Conservation (phyloP, 148 eudicot genomes). For the Amaranthus cruentus region DNA sequence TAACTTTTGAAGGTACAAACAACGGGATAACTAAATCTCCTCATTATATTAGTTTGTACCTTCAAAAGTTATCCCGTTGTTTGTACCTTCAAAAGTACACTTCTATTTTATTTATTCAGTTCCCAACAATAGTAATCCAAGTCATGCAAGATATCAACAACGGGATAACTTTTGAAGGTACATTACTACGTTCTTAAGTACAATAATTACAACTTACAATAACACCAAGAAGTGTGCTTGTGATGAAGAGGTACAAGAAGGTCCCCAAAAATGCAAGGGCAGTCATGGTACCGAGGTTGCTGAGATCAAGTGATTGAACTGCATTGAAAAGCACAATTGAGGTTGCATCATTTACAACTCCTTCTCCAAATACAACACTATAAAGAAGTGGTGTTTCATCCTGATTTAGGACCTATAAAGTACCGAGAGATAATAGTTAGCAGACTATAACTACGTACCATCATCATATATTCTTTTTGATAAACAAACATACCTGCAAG, state of each 20-base stretch:
- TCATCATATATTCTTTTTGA: slow-evolving; percentile 4
- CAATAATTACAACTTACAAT: slow-evolving; percentile 38
- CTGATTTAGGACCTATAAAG: slow-evolving; percentile 76
- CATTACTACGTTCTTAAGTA: neutral
- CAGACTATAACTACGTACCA: neutral
- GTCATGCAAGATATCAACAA: neutral
- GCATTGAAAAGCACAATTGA: slow-evolving; percentile 94
- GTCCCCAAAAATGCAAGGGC: slow-evolving; percentile 65
- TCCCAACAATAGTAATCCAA: neutral
- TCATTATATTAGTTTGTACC: no score
- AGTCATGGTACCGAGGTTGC: slow-evolving; percentile 38
- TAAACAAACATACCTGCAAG: slow-evolving; percentile 56
- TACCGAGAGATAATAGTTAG: slow-evolving; percentile 13
- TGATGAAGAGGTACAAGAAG: slow-evolving; percentile 65
- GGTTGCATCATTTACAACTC: slow-evolving; percentile 96
- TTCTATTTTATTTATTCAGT: neutral
- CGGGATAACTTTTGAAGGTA: neutral
- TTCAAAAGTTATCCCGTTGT: no score
- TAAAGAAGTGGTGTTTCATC: slow-evolving; percentile 90
- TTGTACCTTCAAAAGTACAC: no score
- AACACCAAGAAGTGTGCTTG: slow-evolving; percentile 73
- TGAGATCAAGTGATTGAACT: slow-evolving; percentile 66
- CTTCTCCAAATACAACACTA: slow-evolving; percentile 87
- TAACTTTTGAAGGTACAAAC: no score
- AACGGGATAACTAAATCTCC: no score